A percentile compares a stretch with the other conserved stretches of the same genome.
phyloP scores from a whole-genome alignment of 176 grass and related monocot genomes.

The Thalia dealbata region DNA sequence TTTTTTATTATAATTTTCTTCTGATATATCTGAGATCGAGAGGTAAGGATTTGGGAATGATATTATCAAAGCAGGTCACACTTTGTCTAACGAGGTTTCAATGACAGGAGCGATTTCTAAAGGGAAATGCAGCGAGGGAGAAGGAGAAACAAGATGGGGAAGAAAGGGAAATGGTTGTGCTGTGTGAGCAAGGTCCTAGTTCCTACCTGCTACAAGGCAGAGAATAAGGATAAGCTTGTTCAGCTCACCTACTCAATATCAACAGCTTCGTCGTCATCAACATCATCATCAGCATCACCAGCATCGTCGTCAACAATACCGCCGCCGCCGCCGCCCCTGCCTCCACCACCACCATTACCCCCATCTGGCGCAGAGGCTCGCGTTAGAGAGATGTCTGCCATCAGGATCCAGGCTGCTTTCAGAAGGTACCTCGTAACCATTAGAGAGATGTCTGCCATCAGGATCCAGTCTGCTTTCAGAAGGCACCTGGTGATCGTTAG shows the following conservation, averaged over 20 bases:
- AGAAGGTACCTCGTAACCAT: constrained; percentile 67
- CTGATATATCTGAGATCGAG: too few relatives aligned
- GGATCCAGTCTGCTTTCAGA: constrained; percentile 77
- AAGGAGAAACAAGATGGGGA: background rate
- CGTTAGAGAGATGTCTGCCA: too few relatives aligned
- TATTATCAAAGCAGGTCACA: too few relatives aligned
- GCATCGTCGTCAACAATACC: too few relatives aligned
- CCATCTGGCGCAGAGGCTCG: too few relatives aligned
- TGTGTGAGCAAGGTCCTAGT: background rate
- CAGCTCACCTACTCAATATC: constrained; percentile 13
- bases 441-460: constrained; percentile 60
- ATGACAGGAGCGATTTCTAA: background rate
- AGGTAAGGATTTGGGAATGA: too few relatives aligned
- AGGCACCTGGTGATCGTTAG: too few relatives aligned
- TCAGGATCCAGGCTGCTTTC: too few relatives aligned
- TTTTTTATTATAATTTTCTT: too few relatives aligned
- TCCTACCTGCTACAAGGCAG: background rate
- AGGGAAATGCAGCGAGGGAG: background rate
- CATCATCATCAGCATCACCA: too few relatives aligned
- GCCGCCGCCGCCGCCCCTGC: too few relatives aligned
- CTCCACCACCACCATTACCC: too few relatives aligned
- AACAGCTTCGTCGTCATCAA: constrained; percentile 25
- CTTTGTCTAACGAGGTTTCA: background rate
- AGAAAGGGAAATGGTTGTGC: background rate
- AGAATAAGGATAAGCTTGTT: background rate